Percentiles rank a stretch among this genome's conserved stretches.
Evolutionary conservation across 2,329 filamentous ascomycete species (phyloP).

Genomic region (Alternaria conjuncta): DNA sequence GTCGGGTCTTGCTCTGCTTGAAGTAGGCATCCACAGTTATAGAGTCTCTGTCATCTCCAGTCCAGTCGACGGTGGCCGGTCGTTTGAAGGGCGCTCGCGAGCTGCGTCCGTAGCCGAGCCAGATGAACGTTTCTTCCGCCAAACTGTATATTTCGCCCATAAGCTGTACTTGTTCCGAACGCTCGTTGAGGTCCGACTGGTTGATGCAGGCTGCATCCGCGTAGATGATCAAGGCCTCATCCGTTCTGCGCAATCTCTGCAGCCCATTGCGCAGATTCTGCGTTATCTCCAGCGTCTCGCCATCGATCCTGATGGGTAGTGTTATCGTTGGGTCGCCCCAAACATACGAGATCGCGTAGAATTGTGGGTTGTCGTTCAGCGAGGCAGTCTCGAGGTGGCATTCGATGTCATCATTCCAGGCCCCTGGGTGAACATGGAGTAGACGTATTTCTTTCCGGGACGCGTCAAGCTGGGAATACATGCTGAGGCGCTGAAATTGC

Average conservation of each 20-base stretch:
- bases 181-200: constrained; percentile 12
- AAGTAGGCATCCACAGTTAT: neutral
- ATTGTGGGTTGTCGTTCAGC: constrained; percentile 1
- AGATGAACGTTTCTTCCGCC: neutral
- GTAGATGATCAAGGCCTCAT: neutral
- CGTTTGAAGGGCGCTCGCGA: neutral
- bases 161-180: constrained; percentile 6
- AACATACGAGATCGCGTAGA: constrained; percentile 8
- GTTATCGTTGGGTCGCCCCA: neutral
- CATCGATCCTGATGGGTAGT: neutral
- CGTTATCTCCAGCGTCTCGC: neutral
- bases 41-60: neutral
- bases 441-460: constrained; percentile 2
- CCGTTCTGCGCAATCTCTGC: neutral
- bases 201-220: constrained; percentile 22
- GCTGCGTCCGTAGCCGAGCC: constrained; percentile 2
- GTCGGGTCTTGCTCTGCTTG: neutral
- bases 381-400: neutral
- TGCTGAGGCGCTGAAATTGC: neutral
- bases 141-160: constrained; percentile 18
- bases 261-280: neutral
- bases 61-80: neutral
- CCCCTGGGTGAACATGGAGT: neutral
- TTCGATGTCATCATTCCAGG: neutral
- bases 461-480: constrained; percentile 1